These are phyloP conservation scores for Arthrobotrys iridis DNA, from an alignment of 2,329 filamentous ascomycete genomes.

Conservation along the genomic window DNA sequence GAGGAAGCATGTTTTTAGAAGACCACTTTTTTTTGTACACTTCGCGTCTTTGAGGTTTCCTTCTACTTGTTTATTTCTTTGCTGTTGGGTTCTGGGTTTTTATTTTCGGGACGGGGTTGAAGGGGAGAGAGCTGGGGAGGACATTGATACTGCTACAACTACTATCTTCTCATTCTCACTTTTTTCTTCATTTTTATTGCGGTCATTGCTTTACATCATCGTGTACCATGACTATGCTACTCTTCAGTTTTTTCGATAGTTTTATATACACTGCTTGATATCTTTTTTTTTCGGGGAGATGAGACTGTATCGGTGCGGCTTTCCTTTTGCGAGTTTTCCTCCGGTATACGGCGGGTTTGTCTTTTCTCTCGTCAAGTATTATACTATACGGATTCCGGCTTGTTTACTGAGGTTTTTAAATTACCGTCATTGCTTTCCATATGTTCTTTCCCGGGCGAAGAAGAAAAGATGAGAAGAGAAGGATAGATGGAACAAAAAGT, in stretches of 20 bases:
- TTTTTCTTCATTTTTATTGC: neutral
- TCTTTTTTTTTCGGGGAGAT: neutral
- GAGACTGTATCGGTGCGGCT: neutral
- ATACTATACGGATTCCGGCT: too few species aligned
- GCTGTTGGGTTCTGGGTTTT: constrained; percentile 1
- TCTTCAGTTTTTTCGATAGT: too few species aligned
- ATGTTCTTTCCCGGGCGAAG: too few species aligned
- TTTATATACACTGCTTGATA: neutral
- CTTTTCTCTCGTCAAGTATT: neutral
- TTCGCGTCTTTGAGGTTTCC: constrained; percentile 6
- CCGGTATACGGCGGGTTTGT: neutral
- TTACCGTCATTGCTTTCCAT: too few species aligned
- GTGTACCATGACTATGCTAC: constrained; percentile 6
- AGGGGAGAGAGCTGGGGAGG: constrained; percentile 4
- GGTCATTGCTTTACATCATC: neutral
- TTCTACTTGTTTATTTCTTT: constrained; percentile 3
- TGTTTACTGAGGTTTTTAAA: too few species aligned
- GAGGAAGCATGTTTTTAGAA: constrained; percentile 41
- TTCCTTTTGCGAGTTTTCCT: neutral
- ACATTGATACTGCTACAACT: neutral
- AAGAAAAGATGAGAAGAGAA: too few species aligned
- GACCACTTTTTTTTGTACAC: constrained; percentile 20
- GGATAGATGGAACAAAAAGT: too few species aligned
- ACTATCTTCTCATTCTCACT: neutral
- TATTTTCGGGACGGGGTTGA: neutral